A percentile compares a stretch with the other conserved stretches of the same genome.
These are phyloP conservation scores for Daldinia childiae DNA, from an alignment of 495 filamentous ascomycete species.

Conservation along the genomic window DNA sequence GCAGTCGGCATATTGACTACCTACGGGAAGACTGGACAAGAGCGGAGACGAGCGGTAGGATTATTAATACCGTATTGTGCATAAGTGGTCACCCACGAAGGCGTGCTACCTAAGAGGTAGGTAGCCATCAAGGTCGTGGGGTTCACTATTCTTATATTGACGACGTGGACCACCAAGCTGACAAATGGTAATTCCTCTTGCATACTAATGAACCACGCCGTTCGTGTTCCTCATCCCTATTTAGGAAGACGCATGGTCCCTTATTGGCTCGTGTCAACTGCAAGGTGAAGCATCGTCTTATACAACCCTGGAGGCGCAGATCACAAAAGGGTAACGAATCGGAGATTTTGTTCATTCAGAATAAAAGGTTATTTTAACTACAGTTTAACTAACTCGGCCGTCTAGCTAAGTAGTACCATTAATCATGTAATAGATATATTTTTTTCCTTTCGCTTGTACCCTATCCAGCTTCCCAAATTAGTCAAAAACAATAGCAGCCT, in stretches of 20 bases:
- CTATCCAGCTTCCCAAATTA: constrained; percentile 43
- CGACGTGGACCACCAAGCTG: constrained; percentile 16
- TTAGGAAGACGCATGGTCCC: constrained; percentile 8
- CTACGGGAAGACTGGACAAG: background rate
- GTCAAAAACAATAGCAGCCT: constrained; percentile 76
- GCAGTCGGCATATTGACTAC: constrained; percentile 3
- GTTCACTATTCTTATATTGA: constrained; percentile 35
- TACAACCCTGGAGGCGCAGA: constrained; percentile 1
- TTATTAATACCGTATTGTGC: constrained; percentile 20
- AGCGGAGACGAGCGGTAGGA: constrained; percentile 2
- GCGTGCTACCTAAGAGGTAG: constrained; percentile 13
- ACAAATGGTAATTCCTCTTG: constrained; percentile 26
- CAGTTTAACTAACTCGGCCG: constrained; percentile 2
- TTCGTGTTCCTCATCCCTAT: constrained; percentile 25
- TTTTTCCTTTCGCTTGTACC: constrained; percentile 10
- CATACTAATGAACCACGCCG: constrained; percentile 16
- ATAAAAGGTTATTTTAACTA: constrained; percentile 33
- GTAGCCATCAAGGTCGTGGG: constrained; percentile 49
- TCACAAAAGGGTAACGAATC: constrained; percentile 13
- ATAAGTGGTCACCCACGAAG: constrained; percentile 26
- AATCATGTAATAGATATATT: background rate
- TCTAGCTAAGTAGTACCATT: background rate
- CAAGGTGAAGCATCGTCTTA: constrained; percentile 2
- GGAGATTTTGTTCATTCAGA: constrained; percentile 30
- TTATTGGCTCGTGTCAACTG: constrained; percentile 19